A percentile compares a stretch with the other conserved stretches of the same genome.
phyloP scores from a whole-genome alignment of 768 basidiomycete species.

The Sporobolomyces roseus region DNA sequence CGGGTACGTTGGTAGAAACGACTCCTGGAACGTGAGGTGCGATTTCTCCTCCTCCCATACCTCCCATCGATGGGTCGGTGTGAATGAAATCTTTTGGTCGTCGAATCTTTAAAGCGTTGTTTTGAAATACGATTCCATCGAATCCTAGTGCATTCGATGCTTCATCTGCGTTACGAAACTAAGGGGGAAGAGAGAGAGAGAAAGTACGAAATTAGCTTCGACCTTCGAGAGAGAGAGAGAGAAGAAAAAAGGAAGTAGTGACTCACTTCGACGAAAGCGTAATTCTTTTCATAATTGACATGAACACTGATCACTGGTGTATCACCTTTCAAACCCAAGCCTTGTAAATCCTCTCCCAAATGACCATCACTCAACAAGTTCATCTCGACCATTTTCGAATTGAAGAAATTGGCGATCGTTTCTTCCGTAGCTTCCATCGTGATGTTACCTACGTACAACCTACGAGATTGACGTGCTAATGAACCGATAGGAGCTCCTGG shows the following conservation, averaged over 20 bases:
- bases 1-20: constrained; percentile 93
- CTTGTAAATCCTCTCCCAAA: constrained; percentile 46
- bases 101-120: constrained; percentile 92
- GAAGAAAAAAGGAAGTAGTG: background rate
- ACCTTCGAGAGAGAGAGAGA: background rate
- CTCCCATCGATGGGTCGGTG: constrained; percentile 54
- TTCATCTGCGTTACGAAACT: constrained; percentile 98
- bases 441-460: constrained; percentile 95
- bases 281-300: constrained; percentile 97
- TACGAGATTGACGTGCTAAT: constrained; percentile 74
- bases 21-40: constrained; percentile 84
- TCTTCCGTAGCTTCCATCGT: constrained; percentile 91
- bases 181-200: background rate
- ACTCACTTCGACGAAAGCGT: constrained; percentile 92
- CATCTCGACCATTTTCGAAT: constrained; percentile 90
- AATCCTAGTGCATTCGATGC: constrained; percentile 95
- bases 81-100: constrained; percentile 97
- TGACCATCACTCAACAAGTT: constrained; percentile 53
- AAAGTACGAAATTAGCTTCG: no score
- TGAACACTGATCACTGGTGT: constrained; percentile 87
- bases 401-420: constrained; percentile 89
- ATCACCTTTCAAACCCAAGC: constrained; percentile 62
- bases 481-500: constrained; percentile 40
- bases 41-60: constrained; percentile 50
- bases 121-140: constrained; percentile 93